phyloP scores from a whole-genome alignment of 495 filamentous ascomycete genomes.

The Aspergillus steynii region DNA sequence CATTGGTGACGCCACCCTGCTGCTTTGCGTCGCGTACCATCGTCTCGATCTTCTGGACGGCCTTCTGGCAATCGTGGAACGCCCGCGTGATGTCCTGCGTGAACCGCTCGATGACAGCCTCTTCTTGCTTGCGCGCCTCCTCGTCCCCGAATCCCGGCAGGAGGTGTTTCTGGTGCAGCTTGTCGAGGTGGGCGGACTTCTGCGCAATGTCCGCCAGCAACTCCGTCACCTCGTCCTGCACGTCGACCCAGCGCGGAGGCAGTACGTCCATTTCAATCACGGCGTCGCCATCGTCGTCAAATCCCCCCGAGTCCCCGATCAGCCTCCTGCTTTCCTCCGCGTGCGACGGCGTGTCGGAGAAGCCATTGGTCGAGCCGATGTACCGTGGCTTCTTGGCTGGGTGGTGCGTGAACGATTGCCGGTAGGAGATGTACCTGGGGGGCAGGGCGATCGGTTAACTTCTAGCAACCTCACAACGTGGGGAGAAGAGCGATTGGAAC shows the following conservation, averaged over 20 bases:
- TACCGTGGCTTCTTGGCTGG: slow-evolving; percentile 81
- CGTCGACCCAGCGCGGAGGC: slow-evolving; percentile 92
- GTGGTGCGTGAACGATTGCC: slow-evolving; percentile 95
- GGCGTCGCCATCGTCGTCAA: slow-evolving; percentile 86
- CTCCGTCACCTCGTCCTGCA: slow-evolving; percentile 90
- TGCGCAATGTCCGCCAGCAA: slow-evolving; percentile 75
- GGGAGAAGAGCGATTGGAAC: background rate
- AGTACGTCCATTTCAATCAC: slow-evolving; percentile 98
- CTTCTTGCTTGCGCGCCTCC: slow-evolving; percentile 76
- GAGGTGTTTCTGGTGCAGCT: slow-evolving; percentile 95
- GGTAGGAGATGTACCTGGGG: slow-evolving; percentile 92
- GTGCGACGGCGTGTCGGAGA: slow-evolving; percentile 60
- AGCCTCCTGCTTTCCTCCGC: slow-evolving; percentile 83
- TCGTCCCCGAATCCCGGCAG: slow-evolving; percentile 97
- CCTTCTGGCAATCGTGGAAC: slow-evolving; percentile 86
- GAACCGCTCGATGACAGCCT: slow-evolving; percentile 82
- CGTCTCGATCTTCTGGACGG: slow-evolving; percentile 80
- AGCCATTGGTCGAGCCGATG: slow-evolving; percentile 69
- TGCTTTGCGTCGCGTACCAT: slow-evolving; percentile 77
- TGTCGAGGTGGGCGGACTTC: slow-evolving; percentile 81
- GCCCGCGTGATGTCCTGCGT: slow-evolving; percentile 85
- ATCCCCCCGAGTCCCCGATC: slow-evolving; percentile 69
- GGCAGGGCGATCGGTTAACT: slow-evolving; percentile 15
- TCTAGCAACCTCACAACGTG: background rate
- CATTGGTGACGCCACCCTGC: slow-evolving; percentile 65